Evolutionary conservation across 805 yeast genomes (phyloP).

Genomic region (Scheffersomyces spartinae): DNA sequence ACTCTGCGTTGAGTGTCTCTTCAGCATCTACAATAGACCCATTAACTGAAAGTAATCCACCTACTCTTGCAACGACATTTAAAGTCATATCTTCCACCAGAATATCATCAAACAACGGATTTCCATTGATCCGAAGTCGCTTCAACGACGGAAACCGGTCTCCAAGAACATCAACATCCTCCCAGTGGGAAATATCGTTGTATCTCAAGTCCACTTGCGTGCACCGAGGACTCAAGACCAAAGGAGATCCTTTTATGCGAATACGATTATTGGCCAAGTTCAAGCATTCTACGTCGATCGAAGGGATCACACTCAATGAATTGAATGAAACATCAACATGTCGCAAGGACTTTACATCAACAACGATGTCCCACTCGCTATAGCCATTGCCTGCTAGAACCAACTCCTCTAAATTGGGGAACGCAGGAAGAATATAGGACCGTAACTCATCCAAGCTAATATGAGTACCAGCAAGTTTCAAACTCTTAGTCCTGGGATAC

Average conservation of each 20-base stretch:
- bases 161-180: constrained; percentile 32
- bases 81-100: constrained; percentile 20
- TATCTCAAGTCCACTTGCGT: constrained; percentile 36
- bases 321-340: constrained; percentile 3
- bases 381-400: constrained; percentile 23
- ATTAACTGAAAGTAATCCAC: constrained; percentile 33
- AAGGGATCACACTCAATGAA: constrained; percentile 6
- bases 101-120: constrained; percentile 33
- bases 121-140: constrained; percentile 38
- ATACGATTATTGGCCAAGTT: constrained; percentile 28
- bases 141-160: constrained; percentile 28
- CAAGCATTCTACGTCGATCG: constrained; percentile 7
- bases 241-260: background rate
- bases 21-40: constrained; percentile 39
- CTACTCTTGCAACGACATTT: constrained; percentile 35
- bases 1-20: constrained; percentile 54
- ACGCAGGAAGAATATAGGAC: constrained; percentile 5
- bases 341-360: constrained; percentile 6
- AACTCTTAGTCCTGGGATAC: background rate
- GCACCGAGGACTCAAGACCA: constrained; percentile 5
- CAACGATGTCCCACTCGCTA: constrained; percentile 4
- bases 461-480: background rate
- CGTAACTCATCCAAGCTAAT: background rate
- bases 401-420: constrained; percentile 26
- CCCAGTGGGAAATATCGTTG: constrained; percentile 39